Evolutionary conservation across 2,329 filamentous ascomycete genomes (phyloP).

Genomic region (Xylariaceae sp.): DNA sequence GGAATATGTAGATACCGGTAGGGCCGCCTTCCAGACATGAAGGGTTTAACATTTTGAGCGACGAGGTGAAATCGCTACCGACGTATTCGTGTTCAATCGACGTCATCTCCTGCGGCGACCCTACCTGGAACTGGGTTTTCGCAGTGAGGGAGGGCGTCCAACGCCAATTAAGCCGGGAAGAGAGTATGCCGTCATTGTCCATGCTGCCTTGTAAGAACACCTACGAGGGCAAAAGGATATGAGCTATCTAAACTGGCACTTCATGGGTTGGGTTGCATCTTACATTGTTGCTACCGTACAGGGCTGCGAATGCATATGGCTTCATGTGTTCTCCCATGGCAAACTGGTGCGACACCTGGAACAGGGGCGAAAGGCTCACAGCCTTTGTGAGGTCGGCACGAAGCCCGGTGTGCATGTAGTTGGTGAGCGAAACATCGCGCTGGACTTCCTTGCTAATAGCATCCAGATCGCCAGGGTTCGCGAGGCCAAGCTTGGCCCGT

Average conservation of each 20-base stretch:
- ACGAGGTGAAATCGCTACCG: slow-evolving; percentile 87
- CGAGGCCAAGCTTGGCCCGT: slow-evolving; percentile 79
- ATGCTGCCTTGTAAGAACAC: slow-evolving; percentile 93
- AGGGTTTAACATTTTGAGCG: slow-evolving; percentile 92
- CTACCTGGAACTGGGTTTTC: slow-evolving; percentile 83
- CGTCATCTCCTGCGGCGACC: slow-evolving; percentile 70
- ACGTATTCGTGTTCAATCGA: slow-evolving; percentile 95
- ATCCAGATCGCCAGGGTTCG: slow-evolving; percentile 91
- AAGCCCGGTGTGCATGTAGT: slow-evolving; percentile 94
- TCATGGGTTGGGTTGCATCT: slow-evolving; percentile 24
- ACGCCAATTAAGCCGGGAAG: slow-evolving; percentile 87
- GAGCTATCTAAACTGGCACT: slow-evolving; percentile 3
- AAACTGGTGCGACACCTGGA: slow-evolving; percentile 96
- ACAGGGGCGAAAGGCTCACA: slow-evolving; percentile 87
- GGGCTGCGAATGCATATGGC: slow-evolving; percentile 89
- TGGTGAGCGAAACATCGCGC: slow-evolving; percentile 92
- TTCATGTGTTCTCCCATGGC: slow-evolving; percentile 89
- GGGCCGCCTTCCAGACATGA: slow-evolving; percentile 85
- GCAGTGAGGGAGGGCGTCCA: slow-evolving; percentile 76
- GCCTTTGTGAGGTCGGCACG: slow-evolving; percentile 95
- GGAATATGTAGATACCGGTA: slow-evolving; percentile 92
- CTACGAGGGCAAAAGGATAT: slow-evolving; percentile 40
- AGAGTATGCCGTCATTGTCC: slow-evolving; percentile 85
- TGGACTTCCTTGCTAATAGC: slow-evolving; percentile 85
- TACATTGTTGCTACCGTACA: slow-evolving; percentile 92